These are phyloP conservation scores for Purpureocillium takamizusanense DNA, from an alignment of 2,329 filamentous ascomycete genomes.

Conservation along the genomic window DNA sequence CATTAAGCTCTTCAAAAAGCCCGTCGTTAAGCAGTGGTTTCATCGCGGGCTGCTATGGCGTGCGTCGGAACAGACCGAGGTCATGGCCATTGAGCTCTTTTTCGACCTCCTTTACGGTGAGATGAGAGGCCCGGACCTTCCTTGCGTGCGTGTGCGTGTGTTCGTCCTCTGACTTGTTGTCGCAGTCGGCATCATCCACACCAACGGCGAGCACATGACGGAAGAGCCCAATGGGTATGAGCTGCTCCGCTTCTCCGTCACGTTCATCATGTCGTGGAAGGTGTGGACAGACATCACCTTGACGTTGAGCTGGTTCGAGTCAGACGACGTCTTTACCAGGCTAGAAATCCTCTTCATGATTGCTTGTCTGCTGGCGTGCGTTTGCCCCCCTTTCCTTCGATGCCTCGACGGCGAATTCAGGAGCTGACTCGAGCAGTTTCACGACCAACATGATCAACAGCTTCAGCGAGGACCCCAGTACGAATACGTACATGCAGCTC, in stretches of 20 bases:
- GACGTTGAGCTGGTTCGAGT: constrained; percentile 50
- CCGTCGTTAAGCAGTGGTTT: constrained; percentile 56
- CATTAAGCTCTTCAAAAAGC: constrained; percentile 49
- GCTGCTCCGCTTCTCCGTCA: constrained; percentile 50
- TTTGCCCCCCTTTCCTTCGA: neutral
- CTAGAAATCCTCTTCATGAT: constrained; percentile 52
- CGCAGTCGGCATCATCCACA: constrained; percentile 50
- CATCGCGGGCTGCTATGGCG: constrained; percentile 57
- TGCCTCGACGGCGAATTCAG: neutral
- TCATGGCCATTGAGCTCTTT: constrained; percentile 56
- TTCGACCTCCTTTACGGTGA: constrained; percentile 49
- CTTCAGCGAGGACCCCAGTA: constrained; percentile 31
- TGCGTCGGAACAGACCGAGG: constrained; percentile 47
- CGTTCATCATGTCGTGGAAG: constrained; percentile 55
- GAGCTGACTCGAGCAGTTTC: constrained; percentile 24
- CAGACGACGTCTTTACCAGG: constrained; percentile 50
- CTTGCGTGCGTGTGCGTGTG: no score
- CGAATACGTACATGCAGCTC: constrained; percentile 47
- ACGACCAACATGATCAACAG: constrained; percentile 54
- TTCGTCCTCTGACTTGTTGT: neutral
- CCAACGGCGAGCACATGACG: constrained; percentile 52
- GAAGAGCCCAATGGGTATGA: constrained; percentile 45
- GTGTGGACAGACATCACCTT: constrained; percentile 53
- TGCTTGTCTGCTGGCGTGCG: constrained; percentile 47
- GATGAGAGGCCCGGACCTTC: neutral